Conservation (phyloP, 805 yeast species). For the Cyberlindnera bimundalis region DNA sequence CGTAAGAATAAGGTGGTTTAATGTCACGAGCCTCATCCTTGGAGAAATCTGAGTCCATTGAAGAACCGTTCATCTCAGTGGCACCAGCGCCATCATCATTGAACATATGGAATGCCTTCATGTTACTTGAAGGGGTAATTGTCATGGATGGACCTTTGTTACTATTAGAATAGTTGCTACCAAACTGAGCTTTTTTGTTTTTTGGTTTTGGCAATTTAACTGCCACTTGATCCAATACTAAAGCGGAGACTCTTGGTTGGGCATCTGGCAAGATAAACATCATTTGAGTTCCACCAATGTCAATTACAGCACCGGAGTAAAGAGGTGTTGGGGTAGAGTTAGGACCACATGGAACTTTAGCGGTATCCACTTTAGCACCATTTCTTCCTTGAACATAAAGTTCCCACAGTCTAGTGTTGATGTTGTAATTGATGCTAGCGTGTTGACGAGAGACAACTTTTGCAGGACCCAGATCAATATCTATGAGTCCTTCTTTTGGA, state of each 20-base stretch:
- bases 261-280: slow-evolving; percentile 96
- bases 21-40: slow-evolving; percentile 87
- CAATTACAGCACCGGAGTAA: slow-evolving; percentile 85
- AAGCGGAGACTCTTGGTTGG: slow-evolving; percentile 58
- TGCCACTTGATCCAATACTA: slow-evolving; percentile 32
- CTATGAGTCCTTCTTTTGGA: slow-evolving; percentile 36
- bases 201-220: slow-evolving; percentile 32
- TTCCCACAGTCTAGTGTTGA: slow-evolving; percentile 80
- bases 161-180: slow-evolving; percentile 13
- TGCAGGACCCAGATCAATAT: slow-evolving; percentile 94
- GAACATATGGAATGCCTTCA: slow-evolving; percentile 54
- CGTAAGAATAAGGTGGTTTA: slow-evolving; percentile 96
- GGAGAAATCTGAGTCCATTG: slow-evolving; percentile 58
- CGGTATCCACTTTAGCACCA: slow-evolving; percentile 86
- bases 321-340: slow-evolving; percentile 50
- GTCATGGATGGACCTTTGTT: slow-evolving; percentile 12
- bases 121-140: slow-evolving; percentile 14
- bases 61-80: slow-evolving; percentile 2
- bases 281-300: slow-evolving; percentile 97
- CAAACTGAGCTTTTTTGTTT: slow-evolving; percentile 15
- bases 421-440: slow-evolving; percentile 78
- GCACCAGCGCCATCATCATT: slow-evolving; percentile 31
- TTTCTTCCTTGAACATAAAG: slow-evolving; percentile 81
- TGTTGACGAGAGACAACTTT: slow-evolving; percentile 94
- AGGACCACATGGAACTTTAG: slow-evolving; percentile 42